Conservation (phyloP, 768 basidiomycete genomes). For the Tricholoma sp. region DNA sequence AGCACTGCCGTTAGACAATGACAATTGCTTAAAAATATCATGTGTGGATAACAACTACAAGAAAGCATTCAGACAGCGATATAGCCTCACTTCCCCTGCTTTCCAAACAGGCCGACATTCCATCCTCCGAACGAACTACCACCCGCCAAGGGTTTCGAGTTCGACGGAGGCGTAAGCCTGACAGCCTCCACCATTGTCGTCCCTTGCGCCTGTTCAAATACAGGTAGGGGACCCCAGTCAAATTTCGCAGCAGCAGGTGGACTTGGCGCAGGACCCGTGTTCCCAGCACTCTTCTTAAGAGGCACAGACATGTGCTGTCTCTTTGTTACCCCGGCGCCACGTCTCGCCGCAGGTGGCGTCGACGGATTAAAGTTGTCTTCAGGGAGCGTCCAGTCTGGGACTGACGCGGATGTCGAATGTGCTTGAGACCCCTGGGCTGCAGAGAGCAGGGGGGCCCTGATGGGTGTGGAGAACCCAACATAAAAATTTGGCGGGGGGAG, state of each 20-base stretch:
- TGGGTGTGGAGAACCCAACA: constrained; percentile 19
- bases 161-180: constrained; percentile 9
- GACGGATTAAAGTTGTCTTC: constrained; percentile 40
- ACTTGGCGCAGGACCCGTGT: constrained; percentile 20
- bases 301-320: constrained; percentile 38
- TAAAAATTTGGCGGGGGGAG: constrained; percentile 5
- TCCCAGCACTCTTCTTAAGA: constrained; percentile 29
- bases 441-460: constrained; percentile 23
- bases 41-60: not conserved
- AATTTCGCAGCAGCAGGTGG: constrained; percentile 33
- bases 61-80: not conserved
- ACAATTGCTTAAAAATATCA: not conserved
- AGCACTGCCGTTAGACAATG: not conserved
- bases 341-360: constrained; percentile 23
- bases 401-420: constrained; percentile 4
- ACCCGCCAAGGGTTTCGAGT: not conserved
- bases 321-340: constrained; percentile 28
- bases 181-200: constrained; percentile 19
- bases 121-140: not conserved
- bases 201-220: constrained; percentile 24
- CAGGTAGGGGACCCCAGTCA: constrained; percentile 61
- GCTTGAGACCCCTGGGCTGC: constrained; percentile 8
- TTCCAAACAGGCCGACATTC: not conserved
- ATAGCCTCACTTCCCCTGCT: not conserved
- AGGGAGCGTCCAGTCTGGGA: constrained; percentile 28